phyloP scores from a whole-genome alignment of 345 rosid species.

The Lepidium africanum region DNA sequence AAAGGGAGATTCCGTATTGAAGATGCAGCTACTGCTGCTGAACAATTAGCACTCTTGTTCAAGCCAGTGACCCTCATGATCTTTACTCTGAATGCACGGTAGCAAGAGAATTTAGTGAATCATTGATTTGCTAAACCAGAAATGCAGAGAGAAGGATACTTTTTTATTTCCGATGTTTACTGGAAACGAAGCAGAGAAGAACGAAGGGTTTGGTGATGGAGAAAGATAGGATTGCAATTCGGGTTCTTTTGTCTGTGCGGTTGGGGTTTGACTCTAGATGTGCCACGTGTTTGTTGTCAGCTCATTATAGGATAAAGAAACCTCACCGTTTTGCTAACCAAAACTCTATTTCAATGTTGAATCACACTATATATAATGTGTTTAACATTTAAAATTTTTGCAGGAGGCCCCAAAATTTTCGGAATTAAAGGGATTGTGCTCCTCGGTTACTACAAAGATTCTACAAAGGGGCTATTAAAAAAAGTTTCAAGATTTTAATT shows the following conservation, averaged over 20 bases:
- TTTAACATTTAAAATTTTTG: too few species aligned
- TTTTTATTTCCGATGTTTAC: not conserved
- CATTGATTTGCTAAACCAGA: slow-evolving; percentile 11
- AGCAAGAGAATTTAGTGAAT: slow-evolving; percentile 9
- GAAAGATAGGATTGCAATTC: slow-evolving; percentile 22
- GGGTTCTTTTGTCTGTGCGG: slow-evolving; percentile 13
- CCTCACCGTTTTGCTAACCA: not conserved
- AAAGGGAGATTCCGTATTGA: slow-evolving; percentile 47
- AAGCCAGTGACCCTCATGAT: slow-evolving; percentile 5
- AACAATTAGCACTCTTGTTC: slow-evolving; percentile 5
- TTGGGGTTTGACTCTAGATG: slow-evolving; percentile 14
- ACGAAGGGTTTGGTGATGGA: slow-evolving; percentile 15
- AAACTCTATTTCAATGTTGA: too few species aligned
- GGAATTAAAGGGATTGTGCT: too few species aligned
- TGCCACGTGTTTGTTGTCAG: slow-evolving; percentile 1
- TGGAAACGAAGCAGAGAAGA: slow-evolving; percentile 8
- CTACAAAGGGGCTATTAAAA: too few species aligned
- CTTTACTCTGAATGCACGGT: not conserved
- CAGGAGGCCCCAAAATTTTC: too few species aligned
- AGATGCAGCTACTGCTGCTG: slow-evolving; percentile 3
- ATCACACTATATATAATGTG: too few species aligned
- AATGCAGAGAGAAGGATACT: slow-evolving; percentile 10
- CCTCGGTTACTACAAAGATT: too few species aligned
- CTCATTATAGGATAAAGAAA: not conserved
- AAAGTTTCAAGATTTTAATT: too few species aligned